These are phyloP conservation scores for Teunomyces stri DNA, from an alignment of 805 yeast species.

Conservation along the genomic window DNA sequence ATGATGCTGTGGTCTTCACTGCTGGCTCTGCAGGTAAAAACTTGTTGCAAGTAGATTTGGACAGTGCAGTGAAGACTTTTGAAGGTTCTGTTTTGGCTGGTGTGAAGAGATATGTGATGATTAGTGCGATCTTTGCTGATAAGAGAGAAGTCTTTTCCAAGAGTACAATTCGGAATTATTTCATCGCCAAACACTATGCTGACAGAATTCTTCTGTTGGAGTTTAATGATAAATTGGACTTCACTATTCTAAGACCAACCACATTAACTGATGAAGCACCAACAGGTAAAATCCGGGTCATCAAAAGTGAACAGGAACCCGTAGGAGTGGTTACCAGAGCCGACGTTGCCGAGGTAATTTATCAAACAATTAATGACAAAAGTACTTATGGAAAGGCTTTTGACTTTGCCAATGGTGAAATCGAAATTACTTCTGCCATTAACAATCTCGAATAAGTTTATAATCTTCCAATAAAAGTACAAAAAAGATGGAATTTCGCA, in stretches of 20 bases:
- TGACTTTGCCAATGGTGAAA: constrained; percentile 44
- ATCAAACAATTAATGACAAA: constrained; percentile 33
- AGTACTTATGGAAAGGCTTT: constrained; percentile 42
- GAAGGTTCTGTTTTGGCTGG: constrained; percentile 50
- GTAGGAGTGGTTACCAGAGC: constrained; percentile 40
- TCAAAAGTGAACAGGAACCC: constrained; percentile 20
- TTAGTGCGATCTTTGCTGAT: constrained; percentile 57
- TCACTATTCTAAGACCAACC: constrained; percentile 59
- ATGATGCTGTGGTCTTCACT: constrained; percentile 55
- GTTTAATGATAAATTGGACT: constrained; percentile 40
- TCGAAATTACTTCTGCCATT: constrained; percentile 14
- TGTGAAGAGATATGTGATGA: constrained; percentile 47
- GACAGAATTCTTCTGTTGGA: constrained; percentile 44
- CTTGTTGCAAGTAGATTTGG: constrained; percentile 54
- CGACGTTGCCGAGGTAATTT: constrained; percentile 54
- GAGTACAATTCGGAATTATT: constrained; percentile 43
- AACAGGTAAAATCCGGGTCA: constrained; percentile 43
- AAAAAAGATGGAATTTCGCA: neutral
- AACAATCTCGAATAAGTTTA: neutral
- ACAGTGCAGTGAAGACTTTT: constrained; percentile 55
- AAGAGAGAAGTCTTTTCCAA: constrained; percentile 45
- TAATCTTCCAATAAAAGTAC: neutral
- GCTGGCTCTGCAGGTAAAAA: constrained; percentile 66
- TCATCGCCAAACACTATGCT: constrained; percentile 61
- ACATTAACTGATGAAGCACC: constrained; percentile 36